A percentile compares a stretch with the other conserved stretches of the same genome.
phyloP scores from a whole-genome alignment of 2,329 filamentous ascomycete species.

The Aspergillus costaricaensis region DNA sequence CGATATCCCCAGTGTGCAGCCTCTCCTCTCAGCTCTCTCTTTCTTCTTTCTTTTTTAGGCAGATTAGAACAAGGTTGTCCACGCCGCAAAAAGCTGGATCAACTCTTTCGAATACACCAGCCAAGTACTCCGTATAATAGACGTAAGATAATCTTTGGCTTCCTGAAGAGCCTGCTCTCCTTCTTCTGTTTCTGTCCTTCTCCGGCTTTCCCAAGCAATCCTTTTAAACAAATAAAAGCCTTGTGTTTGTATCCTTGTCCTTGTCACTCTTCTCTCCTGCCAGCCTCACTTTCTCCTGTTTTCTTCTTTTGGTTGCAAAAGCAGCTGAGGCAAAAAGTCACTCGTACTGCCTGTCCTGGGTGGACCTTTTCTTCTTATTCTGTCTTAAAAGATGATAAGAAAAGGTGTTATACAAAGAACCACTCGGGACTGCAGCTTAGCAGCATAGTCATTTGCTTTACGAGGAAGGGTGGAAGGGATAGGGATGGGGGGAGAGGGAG shows the following conservation, averaged over 20 bases:
- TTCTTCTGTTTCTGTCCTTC: background rate
- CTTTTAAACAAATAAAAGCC: background rate
- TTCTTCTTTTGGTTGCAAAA: conserved; percentile 11
- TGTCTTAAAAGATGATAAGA: conserved; percentile 33
- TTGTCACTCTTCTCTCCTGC: conserved; percentile 20
- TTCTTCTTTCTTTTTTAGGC: conserved; percentile 3
- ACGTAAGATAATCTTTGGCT: conserved; percentile 22
- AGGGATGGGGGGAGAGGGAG: conserved; percentile 13
- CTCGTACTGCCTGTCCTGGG: conserved; percentile 23
- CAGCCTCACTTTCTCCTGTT: conserved; percentile 12
- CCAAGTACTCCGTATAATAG: conserved; percentile 27
- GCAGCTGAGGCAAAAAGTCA: conserved; percentile 12
- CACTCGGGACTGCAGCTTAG: conserved; percentile 33
- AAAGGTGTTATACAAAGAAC: conserved; percentile 39
- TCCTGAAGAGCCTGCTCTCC: conserved; percentile 1
- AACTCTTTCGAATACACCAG: conserved; percentile 26
- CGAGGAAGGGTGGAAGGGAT: conserved; percentile 28
- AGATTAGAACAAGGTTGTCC: conserved; percentile 15
- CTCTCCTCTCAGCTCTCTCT: background rate
- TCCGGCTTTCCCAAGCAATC: conserved; percentile 4
- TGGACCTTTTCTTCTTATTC: conserved; percentile 24
- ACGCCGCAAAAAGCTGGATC: conserved; percentile 20
- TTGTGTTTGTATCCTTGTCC: conserved; percentile 15
- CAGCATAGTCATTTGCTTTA: conserved; percentile 45
- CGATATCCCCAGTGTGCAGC: conserved; percentile 12